Evolutionary conservation across 2,329 filamentous ascomycete genomes (phyloP), one percentile per base, ranked within the genome.

Genomic region (Graphiopsis chlorocephala): DNA sequence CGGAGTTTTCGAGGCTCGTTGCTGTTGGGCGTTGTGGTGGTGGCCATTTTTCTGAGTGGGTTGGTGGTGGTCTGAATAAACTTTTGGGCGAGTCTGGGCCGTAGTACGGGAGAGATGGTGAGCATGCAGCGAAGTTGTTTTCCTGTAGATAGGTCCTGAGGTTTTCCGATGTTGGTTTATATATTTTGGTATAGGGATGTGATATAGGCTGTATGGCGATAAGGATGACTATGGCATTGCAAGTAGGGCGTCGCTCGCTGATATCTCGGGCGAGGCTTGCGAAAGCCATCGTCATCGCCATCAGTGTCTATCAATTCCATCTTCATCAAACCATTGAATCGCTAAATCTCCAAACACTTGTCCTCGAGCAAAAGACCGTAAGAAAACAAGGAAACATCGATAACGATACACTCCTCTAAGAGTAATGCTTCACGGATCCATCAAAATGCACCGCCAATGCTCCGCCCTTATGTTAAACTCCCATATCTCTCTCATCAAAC

Each of bases 1-100:
- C 79, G 79, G 66, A 84, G 75, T 35, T 74, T 77, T 28, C 63
- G 66, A 20, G 61, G 38, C 3, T 47, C 56, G 10, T 31, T 11
- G 35, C n/a, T 42, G 14, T 14, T 17, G 33, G 33, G 10, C 15
- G 2, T 38, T 59, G 58, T 55, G 33, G 61, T 50, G 20, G 56
- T 52, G 56, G 65, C 58, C 65, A 58, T 64, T 64, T 61, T 53
- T 35, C 55, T 58, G 25, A 28, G 4, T 20, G 57, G 15, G 26
- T 17, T 38, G 35, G 23, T 56, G 23, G 28, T 50, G 31, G n/a
- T 59, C 4, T 31, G 29, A 6, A 8, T 62, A n/a, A 52, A 11
- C 25, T 12, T 48, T 45, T 20, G 31, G 55, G 56, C 53, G 15
- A 60, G 25, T 31, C n/a, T 60, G 31, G 45, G 63, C 63, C 63